Base-by-base conservation (phyloP, 73 alveolate species). In the Paramecium pentaurelia region DNA sequence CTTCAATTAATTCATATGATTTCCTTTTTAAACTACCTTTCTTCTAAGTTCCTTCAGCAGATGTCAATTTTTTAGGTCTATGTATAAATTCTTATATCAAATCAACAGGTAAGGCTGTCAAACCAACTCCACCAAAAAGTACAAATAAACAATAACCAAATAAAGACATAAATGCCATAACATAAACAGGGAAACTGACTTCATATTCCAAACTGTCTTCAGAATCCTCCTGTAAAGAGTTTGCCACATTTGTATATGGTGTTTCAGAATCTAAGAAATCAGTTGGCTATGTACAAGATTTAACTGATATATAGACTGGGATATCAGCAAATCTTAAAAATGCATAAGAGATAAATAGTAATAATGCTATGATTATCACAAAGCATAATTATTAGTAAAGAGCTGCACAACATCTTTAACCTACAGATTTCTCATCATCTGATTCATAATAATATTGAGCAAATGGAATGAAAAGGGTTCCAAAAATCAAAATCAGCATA, bases 121-220 rank as follows among this genome's bases (percentile, higher is more conserved):
- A 93, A 9, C 99, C 99, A 18, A 97, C 95, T 6, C 99, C 99
- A 3, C 95, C 95, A 93, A 96, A 96, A 30, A 94, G 49, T 14
- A 94, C 93, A 28, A 96, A 89, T 42, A 96, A 47, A 71, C 84
- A 96, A 97, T 94, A 92, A 1, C 99, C 99, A n/a, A 95, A 59
- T 71, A 94, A 95, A 34, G 95, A 58, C 75, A 95, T 86, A 36
- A 95, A 71, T 2, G 96, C 98, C 95, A 95, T 95, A 6, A 92
- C 97, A 86, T 94, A 95, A 54, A 95, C 95, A 34, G 97, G 97
- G 49, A 95, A 95, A n/a, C 95, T 90, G n/a, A 95, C 98, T 49
- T 93, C 91, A 71, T 94, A 89, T 60, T 93, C 93, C 34, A 95
- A 70, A 40, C 89, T 71, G 36, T 73, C 54, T 16, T 37, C 87